These are phyloP conservation scores for Tricholoma bakamatsutake DNA, from an alignment of 768 basidiomycete species.

Conservation along the genomic window DNA sequence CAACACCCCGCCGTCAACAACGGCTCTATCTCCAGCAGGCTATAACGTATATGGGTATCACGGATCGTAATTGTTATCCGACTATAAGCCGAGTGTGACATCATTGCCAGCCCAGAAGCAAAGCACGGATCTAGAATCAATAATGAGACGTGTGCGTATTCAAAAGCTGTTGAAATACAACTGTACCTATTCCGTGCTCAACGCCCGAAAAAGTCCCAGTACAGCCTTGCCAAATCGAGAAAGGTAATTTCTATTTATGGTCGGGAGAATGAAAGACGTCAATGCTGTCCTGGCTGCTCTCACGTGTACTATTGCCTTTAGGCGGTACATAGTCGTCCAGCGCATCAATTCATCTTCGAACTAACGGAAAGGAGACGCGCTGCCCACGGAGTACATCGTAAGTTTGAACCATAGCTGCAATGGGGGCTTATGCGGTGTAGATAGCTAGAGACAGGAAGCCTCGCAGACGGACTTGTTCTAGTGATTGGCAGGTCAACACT, in stretches of 20 bases:
- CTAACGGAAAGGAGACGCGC: neutral
- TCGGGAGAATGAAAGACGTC: neutral
- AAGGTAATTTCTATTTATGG: no score
- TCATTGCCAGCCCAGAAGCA: neutral
- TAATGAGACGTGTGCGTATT: no score
- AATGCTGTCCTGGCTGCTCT: no score
- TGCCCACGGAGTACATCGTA: neutral
- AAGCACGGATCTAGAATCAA: neutral
- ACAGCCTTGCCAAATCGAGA: no score
- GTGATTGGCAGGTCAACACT: neutral
- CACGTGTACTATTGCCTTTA: no score
- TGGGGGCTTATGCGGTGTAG: neutral
- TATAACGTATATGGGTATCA: neutral
- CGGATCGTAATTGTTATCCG: neutral
- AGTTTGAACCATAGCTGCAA: neutral
- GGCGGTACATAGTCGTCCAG: neutral
- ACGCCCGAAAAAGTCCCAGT: no score
- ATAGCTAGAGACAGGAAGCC: neutral
- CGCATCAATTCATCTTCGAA: neutral
- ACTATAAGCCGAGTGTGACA: neutral
- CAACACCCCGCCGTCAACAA: constrained; percentile 2
- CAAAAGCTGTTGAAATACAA: neutral
- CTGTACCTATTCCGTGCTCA: no score
- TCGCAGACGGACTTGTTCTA: neutral
- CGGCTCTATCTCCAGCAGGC: neutral